Evolutionary conservation across 495 filamentous ascomycete species (phyloP).

Genomic region (Aspergillus campestris): DNA sequence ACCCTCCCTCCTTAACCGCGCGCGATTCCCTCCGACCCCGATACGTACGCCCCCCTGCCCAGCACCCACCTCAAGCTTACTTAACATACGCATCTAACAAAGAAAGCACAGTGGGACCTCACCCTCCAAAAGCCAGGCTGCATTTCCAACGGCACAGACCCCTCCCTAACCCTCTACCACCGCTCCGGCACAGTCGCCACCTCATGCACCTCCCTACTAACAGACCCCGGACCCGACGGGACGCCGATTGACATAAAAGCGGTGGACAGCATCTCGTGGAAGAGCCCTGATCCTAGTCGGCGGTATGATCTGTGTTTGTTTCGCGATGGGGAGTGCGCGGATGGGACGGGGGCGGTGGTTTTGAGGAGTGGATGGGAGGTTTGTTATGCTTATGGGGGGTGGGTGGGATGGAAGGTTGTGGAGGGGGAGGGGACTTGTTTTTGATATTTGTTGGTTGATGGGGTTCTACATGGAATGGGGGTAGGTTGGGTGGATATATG

Average conservation of each 20-base stretch:
- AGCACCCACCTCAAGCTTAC: not conserved
- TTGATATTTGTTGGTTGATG: not conserved
- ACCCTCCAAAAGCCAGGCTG: slow-evolving; percentile 21
- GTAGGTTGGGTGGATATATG: not conserved
- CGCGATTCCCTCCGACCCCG: slow-evolving; percentile 12
- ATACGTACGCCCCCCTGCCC: slow-evolving; percentile 11
- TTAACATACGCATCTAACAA: too few species aligned
- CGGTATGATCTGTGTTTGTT: slow-evolving; percentile 22
- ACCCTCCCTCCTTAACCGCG: not conserved
- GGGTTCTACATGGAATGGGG: not conserved
- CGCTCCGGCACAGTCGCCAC: slow-evolving; percentile 6
- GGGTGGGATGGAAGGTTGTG: slow-evolving; percentile 18
- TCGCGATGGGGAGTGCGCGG: slow-evolving; percentile 8
- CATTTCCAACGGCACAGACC: slow-evolving; percentile 10
- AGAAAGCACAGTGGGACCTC: slow-evolving; percentile 25
- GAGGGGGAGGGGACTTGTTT: slow-evolving; percentile 11
- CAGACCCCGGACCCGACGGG: not conserved
- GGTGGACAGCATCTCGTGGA: slow-evolving; percentile 25
- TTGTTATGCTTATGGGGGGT: slow-evolving; percentile 21
- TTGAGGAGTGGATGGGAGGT: slow-evolving; percentile 24
- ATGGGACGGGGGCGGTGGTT: slow-evolving; percentile 1
- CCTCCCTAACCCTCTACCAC: slow-evolving; percentile 13
- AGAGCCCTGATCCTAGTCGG: slow-evolving; percentile 10
- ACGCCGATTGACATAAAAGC: not conserved
- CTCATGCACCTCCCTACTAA: slow-evolving; percentile 4